Base-by-base conservation (phyloP, 2,329 filamentous ascomycete genomes). In the Domatiomyces globalis region DNA sequence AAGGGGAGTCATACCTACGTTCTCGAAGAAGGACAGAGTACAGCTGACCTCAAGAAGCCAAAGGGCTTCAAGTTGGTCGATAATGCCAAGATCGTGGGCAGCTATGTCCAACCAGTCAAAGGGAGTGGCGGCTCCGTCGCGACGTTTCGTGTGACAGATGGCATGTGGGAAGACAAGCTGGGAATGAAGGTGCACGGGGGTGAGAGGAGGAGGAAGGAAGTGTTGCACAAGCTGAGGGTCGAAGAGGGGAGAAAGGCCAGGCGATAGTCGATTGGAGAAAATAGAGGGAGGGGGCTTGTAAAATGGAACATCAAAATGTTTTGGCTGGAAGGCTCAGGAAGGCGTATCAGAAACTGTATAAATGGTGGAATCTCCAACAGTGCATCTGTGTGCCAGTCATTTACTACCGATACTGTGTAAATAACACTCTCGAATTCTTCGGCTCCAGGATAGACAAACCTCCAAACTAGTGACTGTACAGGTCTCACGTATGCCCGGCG, bases 161-260 rank as follows among this genome's bases (percentile, higher is more conserved):
- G 90, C 8, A 84, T 96, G 73, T 96, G 90, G 92, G 90, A 96
- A 73, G 76, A 88, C 62, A 83, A 78, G 65, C 78, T 83, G 62
- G 90, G 92, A 25, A 80, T 81, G 63, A 96, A 96, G 81, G 83
- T 98, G 59, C 89, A 96, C 69, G 92, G 92, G 64, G 92, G 92
- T 75, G 92, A 98, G 75, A 82, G 92, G 67, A 80, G 92, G 69
- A 81, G 79, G 67, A 85, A 84, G 15, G 84, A 94, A 71, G 82
- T 95, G 49, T 77, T 86, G 62, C 87, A 89, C 61, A 95, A 94
- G 81, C 84, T 81, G 71, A 79, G 84, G 58, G 81, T 85, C 49
- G 81, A 81, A 36, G 85, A 89, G 71, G 82, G 86, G 59, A 85
- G 83, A 57, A 58, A 56, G 25, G 49, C 54, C 17, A 52, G 51